Conservation (phyloP, 306 rosid genomes). For the Cicer pinnatifidum region DNA sequence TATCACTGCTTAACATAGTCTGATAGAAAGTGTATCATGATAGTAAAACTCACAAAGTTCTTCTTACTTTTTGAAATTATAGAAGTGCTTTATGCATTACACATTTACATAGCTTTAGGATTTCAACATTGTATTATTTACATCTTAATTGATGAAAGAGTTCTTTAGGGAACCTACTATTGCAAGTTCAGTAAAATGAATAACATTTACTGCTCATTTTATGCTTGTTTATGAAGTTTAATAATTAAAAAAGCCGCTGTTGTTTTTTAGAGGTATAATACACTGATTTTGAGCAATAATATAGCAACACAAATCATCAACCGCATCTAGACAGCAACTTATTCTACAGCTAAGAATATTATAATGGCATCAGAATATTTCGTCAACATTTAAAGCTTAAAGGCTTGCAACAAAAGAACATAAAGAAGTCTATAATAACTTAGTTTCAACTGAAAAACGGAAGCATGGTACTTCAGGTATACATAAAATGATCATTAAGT, state of each 20-base stretch:
- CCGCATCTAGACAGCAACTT: neutral
- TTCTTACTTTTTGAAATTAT: slow-evolving; percentile 11
- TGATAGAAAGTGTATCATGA: slow-evolving; percentile 26
- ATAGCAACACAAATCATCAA: neutral
- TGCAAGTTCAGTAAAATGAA: slow-evolving; percentile 7
- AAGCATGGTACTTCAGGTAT: slow-evolving; percentile 28
- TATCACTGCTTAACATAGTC: slow-evolving; percentile 2
- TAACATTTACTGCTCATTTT: neutral
- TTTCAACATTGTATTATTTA: slow-evolving; percentile 8
- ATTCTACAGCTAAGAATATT: neutral
- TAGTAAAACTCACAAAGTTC: neutral
- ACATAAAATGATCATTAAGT: slow-evolving; percentile 36
- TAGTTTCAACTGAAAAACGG: slow-evolving; percentile 26
- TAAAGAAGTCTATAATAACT: neutral
- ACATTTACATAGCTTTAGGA: slow-evolving; percentile 7
- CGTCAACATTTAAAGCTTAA: neutral
- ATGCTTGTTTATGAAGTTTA: neutral
- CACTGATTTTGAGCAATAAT: neutral
- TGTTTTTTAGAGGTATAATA: neutral
- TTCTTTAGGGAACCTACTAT: neutral
- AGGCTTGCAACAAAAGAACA: neutral
- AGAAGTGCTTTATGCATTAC: slow-evolving; percentile 28
- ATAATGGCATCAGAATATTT: neutral
- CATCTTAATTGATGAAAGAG: neutral
- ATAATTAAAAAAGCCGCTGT: neutral